Conservation (phyloP, 805 yeast species). For the Sporopachydermia lactativora region DNA sequence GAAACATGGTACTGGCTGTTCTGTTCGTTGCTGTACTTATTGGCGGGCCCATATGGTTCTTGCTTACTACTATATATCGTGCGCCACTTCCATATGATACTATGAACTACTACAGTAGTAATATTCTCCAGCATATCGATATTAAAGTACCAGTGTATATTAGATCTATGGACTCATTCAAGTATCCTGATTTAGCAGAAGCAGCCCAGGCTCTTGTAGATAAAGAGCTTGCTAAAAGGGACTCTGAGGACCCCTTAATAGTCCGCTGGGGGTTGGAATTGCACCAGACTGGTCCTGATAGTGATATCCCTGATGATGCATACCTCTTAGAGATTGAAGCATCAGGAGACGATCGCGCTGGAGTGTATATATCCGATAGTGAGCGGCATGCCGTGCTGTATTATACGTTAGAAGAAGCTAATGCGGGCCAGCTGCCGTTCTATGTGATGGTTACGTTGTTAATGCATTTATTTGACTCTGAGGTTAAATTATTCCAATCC, state of each 20-base stretch:
- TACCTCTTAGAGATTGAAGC: conserved; percentile 21
- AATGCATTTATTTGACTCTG: conserved; percentile 30
- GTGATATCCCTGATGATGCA: conserved; percentile 11
- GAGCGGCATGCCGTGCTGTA: conserved; percentile 25
- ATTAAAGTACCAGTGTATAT: conserved; percentile 19
- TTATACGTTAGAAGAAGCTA: conserved; percentile 31
- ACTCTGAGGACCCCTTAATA: conserved; percentile 10
- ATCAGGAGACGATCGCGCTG: conserved; percentile 22
- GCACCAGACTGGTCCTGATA: conserved; percentile 10
- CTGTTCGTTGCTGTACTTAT: conserved; percentile 15
- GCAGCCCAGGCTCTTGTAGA: conserved; percentile 37
- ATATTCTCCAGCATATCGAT: conserved; percentile 16
- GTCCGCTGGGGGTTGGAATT: conserved; percentile 18
- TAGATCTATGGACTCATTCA: conserved; percentile 19
- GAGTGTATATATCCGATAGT: conserved; percentile 29
- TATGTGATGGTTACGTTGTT: conserved; percentile 39
- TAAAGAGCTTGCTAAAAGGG: conserved; percentile 20
- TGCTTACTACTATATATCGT: conserved; percentile 48
- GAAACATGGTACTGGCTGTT: not conserved
- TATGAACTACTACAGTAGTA: conserved; percentile 21
- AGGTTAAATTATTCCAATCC: conserved; percentile 18
- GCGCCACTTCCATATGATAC: conserved; percentile 40
- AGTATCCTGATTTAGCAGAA: conserved; percentile 52
- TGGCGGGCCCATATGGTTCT: conserved; percentile 46
- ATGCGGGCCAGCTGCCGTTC: conserved; percentile 49